Evolutionary conservation across 139 green algal species (phyloP).

Genomic region (Marvania coccoides): DNA sequence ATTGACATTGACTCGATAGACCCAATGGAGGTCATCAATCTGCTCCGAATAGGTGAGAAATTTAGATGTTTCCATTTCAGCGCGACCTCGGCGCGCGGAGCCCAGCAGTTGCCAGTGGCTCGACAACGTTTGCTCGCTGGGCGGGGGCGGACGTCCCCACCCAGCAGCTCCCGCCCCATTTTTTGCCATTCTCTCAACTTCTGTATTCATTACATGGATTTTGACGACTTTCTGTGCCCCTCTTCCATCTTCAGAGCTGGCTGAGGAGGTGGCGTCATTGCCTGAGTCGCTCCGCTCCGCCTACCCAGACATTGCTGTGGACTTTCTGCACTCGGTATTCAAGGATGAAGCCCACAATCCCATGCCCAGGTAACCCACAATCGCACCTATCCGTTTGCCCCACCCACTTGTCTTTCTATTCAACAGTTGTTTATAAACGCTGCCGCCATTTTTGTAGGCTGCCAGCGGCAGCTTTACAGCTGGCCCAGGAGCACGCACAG

Average conservation of each 20-base stretch:
- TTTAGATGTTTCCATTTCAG: not conserved
- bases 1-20: no score
- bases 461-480: not conserved
- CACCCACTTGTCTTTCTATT: not conserved
- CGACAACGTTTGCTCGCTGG: no score
- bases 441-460: not conserved
- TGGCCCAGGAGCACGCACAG: not conserved
- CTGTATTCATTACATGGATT: no score
- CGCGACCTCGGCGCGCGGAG: not conserved
- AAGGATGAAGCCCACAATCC: not conserved
- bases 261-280: constrained; percentile 10
- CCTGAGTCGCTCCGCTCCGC: constrained; percentile 13
- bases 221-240: no score
- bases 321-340: constrained; percentile 22
- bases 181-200: not conserved
- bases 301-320: constrained; percentile 21
- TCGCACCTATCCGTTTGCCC: not conserved
- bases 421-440: not conserved
- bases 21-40: not conserved
- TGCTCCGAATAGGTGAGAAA: not conserved
- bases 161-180: not conserved
- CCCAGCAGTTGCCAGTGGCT: no score
- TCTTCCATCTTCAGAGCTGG: constrained; percentile 10
- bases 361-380: not conserved
- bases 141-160: no score